Evolutionary conservation across 805 yeast species (phyloP).

Genomic region (Grigorovia humatica): DNA sequence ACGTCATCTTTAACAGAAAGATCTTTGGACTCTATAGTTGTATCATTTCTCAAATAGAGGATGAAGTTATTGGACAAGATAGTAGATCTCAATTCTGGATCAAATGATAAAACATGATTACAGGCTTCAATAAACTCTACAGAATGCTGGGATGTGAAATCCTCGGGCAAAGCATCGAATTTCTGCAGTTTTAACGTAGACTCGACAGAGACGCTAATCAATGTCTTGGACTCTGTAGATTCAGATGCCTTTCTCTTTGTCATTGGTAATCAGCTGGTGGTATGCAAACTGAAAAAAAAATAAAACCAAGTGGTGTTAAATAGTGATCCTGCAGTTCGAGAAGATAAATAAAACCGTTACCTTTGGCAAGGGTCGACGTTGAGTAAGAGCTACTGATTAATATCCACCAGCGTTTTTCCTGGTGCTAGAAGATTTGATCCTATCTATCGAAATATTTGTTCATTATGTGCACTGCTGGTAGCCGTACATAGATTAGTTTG

Average conservation of each 20-base stretch:
- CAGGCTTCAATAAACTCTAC: conserved; percentile 30
- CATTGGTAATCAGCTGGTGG: background rate
- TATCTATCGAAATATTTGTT: no score
- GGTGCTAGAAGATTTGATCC: no score
- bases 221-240: background rate
- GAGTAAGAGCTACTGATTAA: no score
- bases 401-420: no score
- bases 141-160: conserved; percentile 21
- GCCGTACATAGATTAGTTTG: no score
- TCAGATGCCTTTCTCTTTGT: background rate
- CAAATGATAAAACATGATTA: conserved; percentile 25
- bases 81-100: conserved; percentile 26
- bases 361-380: no score
- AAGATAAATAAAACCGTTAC: background rate
- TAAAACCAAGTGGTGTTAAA: background rate
- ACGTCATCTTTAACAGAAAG: conserved; percentile 3
- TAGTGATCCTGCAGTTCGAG: background rate
- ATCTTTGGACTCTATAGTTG: background rate
- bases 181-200: background rate
- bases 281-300: no score
- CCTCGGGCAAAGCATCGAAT: conserved; percentile 13
- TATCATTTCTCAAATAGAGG: background rate
- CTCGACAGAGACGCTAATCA: no score
- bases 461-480: no score
- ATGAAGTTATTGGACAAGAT: conserved; percentile 9